Base-by-base conservation (phyloP, 441 rosid genomes). In the Hura crepitans region DNA sequence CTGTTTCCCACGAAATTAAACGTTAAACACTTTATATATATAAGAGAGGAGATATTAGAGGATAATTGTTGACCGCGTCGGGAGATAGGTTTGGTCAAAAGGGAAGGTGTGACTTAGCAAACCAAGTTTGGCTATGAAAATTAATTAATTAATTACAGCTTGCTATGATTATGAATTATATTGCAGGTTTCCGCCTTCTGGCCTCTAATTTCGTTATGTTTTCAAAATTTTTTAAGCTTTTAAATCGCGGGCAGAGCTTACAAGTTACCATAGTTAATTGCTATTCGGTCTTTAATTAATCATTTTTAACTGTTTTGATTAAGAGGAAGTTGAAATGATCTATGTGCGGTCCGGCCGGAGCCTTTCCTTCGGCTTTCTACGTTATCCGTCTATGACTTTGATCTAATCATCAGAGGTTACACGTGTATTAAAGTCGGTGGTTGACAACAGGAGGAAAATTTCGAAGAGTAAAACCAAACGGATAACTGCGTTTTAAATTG, bases 41-140 rank as follows among this genome's bases (percentile, higher is more conserved):
- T 42, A 33, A 5, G 22, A 33, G 10, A 2, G 35, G n/a, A 2
- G 17, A 14, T 0, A 1, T 23, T 0, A 33, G 15, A 17, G 11
- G 15, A 14, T 49, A 8, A 46, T 59, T 50, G 0, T 70, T 70
- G 73, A 70, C 73, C 6, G 2, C 49, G 56, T 61, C 51, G 1
- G 39, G 47, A 10, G 15, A 35, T 35, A 28, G 43, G 68, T 62
- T 42, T 55, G 69, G 68, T 63, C 42, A 50, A 60, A 61, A 3
- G 17, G n/a, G 23, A 60, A 59, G n/a, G 30, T 55, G 53, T 18
- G 63, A 68, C 54, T 56, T 27, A 28, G 65, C 72, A 45, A 69
- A 17, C 73, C 73, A 46, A 18, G 6, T 6, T 57, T 55, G 71
- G 17, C 71, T 5, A 10, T 7, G 2, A 18, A 6, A 45, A 25